Evolutionary conservation across 192 early-diverging fungal genomes (phyloP).

Genomic region (Backusella australiensis): DNA sequence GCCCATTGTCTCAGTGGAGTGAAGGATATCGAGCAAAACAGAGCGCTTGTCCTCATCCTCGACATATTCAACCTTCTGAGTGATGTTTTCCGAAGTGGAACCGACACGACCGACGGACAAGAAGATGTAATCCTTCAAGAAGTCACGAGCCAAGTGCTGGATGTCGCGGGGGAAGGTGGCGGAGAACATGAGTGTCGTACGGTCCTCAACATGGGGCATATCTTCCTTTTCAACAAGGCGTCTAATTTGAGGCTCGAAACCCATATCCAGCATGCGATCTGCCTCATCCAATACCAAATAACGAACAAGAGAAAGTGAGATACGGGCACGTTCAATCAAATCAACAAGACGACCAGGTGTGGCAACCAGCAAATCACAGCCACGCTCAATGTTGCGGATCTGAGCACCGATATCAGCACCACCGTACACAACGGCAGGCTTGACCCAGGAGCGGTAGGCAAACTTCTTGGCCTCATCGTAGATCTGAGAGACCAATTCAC

Average conservation of each 20-base stretch:
- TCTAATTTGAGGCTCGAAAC: constrained; percentile 92
- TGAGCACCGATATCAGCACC: constrained; percentile 92
- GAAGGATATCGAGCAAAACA: constrained; percentile 83
- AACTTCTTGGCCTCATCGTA: constrained; percentile 88
- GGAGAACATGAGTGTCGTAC: constrained; percentile 94
- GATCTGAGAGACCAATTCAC: constrained; percentile 95
- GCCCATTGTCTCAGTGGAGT: constrained; percentile 53
- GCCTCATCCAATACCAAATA: constrained; percentile 96
- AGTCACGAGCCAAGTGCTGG: constrained; percentile 82
- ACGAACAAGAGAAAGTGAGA: constrained; percentile 72
- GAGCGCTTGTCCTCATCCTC: constrained; percentile 95
- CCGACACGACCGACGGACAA: constrained; percentile 93
- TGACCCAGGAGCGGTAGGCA: constrained; percentile 91
- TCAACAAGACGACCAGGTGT: constrained; percentile 97
- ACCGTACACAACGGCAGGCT: constrained; percentile 93
- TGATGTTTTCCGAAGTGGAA: constrained; percentile 96
- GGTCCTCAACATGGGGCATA: constrained; percentile 64
- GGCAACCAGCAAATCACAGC: constrained; percentile 94
- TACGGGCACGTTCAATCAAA: constrained; percentile 80
- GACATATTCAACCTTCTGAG: constrained; percentile 90
- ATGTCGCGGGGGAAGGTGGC: constrained; percentile 95
- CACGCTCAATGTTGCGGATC: constrained; percentile 86
- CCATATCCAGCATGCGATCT: constrained; percentile 97
- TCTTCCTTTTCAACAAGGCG: constrained; percentile 84
- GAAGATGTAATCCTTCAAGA: constrained; percentile 83